Evolutionary conservation across 306 rosid genomes (phyloP).

Genomic region (Oemleria cerasiformis): DNA sequence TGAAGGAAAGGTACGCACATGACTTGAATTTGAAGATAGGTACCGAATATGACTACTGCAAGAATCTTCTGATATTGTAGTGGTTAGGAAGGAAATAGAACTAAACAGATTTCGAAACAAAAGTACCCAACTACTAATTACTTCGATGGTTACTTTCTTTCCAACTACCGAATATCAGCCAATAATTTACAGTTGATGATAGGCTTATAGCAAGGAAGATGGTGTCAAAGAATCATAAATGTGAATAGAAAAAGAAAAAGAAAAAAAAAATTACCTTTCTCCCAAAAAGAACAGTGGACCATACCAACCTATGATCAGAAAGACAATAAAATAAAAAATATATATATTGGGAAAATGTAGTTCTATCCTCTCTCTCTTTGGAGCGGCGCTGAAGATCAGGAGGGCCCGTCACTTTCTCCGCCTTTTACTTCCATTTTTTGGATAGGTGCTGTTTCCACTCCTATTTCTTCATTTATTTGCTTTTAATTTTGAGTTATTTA

Average conservation of each 20-base stretch:
- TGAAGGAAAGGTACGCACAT: constrained; percentile 6
- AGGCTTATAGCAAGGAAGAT: neutral
- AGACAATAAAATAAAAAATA: neutral
- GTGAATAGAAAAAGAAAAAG: neutral
- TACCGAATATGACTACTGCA: neutral
- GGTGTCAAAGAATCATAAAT: neutral
- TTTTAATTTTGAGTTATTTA: neutral
- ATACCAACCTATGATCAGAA: neutral
- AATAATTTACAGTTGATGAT: neutral
- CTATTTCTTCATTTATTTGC: neutral
- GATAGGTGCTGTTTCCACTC: neutral
- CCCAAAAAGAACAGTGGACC: neutral
- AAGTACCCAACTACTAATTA: neutral
- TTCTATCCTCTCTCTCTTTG: neutral
- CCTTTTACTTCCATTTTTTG: neutral
- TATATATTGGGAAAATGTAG: neutral
- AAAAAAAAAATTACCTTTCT: neutral
- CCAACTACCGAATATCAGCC: no score
- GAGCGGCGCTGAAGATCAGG: constrained; percentile 20
- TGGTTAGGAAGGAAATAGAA: neutral
- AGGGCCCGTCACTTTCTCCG: constrained; percentile 9
- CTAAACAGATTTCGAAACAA: neutral
- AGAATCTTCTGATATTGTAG: neutral
- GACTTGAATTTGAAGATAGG: neutral
- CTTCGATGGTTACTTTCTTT: no score